A percentile compares a stretch with the other conserved stretches of the same genome.
Evolutionary conservation across 2,329 filamentous ascomycete genomes (phyloP).

Genomic region (Trichophyton simii): DNA sequence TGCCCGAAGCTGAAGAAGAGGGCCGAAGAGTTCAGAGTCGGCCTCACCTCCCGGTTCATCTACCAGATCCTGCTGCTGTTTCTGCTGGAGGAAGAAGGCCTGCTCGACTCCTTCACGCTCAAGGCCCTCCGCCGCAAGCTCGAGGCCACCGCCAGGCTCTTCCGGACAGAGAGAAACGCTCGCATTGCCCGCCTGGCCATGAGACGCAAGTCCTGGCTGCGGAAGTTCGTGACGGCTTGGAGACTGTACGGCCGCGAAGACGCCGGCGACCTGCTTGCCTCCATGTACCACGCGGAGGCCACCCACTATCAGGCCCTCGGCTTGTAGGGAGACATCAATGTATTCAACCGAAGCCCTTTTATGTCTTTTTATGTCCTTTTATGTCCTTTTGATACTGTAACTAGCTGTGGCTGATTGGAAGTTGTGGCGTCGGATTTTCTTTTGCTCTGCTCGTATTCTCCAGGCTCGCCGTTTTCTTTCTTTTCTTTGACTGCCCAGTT

Average conservation of each 20-base stretch:
- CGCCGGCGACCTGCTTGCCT: not conserved
- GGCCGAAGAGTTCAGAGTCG: slow-evolving; percentile 7
- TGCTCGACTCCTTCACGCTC: slow-evolving; percentile 10
- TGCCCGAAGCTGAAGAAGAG: slow-evolving; percentile 6
- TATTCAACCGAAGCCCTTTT: not conserved
- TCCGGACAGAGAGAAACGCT: slow-evolving; percentile 10
- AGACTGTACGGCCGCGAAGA: slow-evolving; percentile 11
- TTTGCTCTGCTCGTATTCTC: not conserved
- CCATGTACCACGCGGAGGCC: not conserved
- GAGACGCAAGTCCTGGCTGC: slow-evolving; percentile 11
- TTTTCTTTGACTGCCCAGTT: not conserved
- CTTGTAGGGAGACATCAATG: not conserved
- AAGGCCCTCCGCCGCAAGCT: slow-evolving; percentile 1
- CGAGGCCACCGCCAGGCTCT: slow-evolving; percentile 5
- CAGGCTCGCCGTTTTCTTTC: not conserved
- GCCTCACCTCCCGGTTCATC: slow-evolving; percentile 7
- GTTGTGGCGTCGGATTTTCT: not conserved
- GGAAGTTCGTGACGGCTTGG: slow-evolving; percentile 12
- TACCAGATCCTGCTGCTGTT: slow-evolving; percentile 6
- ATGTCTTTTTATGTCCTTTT: not conserved
- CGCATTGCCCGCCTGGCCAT: slow-evolving; percentile 11
- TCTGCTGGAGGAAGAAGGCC: slow-evolving; percentile 12
- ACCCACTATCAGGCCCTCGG: too few species aligned
- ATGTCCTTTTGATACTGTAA: too few species aligned
- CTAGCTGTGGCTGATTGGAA: not conserved